Evolutionary conservation across 345 rosid species (phyloP), one percentile per base, ranked within the genome.

Genomic region (Gossypium australe): DNA sequence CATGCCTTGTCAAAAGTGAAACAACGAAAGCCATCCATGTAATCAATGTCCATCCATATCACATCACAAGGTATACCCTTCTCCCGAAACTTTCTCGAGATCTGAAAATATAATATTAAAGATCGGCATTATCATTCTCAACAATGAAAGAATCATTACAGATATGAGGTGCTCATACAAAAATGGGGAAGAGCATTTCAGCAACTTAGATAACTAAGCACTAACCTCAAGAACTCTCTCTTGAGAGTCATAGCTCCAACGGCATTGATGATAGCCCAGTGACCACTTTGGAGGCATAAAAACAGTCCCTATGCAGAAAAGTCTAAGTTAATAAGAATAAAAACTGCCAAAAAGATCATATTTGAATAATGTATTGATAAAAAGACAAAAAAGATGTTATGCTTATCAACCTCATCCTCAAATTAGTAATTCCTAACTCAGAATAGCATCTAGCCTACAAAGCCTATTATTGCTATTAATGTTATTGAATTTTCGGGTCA

Each of bases 261-360:
- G 94, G 76, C 97, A 94, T 76, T 94, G 98, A 3, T 94, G 98
- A 82, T 92, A 94, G 63, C 98, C 98, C 64, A 94, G 77, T 52
- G 98, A 86, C 98, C 98, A 94, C 84, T 90, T 92, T 48, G 98
- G 97, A 67, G 97, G 97, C 97, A 94, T 94, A 82, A 92, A 92
- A 29, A 88, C 84, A 48, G 94, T 88, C 78, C 97, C 97, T 94
- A 78, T 72, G 3, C 34, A 62, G 74, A 65, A 68, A 70, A 27
- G 29, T 47, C n/a, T 45, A 45, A 76, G 29, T 12, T 47, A 43
- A 25, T 18, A 13, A 74, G 53, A 63, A 64, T 48, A 41, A 56
- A 61, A 51, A 71, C 59, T 25, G 14, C 29, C 11, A 22, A 55
- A 41, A 22, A 12, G 41, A 71, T 18, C 7, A 71, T 11, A n/a